Evolutionary conservation across 768 basidiomycete species (phyloP).

Genomic region (Xanthoconium stramineum): DNA sequence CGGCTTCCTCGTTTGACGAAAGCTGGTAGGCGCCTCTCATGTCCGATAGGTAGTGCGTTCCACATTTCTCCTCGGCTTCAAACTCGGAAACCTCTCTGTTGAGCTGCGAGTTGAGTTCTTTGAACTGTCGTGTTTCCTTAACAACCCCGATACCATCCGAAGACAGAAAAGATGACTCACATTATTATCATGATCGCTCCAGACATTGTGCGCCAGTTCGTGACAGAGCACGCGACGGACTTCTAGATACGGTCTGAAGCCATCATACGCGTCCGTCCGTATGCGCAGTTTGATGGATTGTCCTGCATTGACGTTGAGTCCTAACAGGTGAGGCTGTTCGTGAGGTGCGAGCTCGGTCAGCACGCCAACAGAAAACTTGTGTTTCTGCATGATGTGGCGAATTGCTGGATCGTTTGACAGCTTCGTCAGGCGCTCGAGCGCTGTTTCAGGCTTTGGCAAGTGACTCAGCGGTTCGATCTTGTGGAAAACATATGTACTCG

Average conservation of each 20-base stretch:
- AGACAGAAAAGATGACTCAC: constrained; percentile 38
- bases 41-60: constrained; percentile 50
- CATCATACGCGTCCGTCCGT: constrained; percentile 69
- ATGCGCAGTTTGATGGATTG: constrained; percentile 64
- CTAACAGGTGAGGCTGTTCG: constrained; percentile 66
- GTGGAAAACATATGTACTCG: constrained; percentile 60
- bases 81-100: constrained; percentile 71
- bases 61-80: constrained; percentile 49
- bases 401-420: constrained; percentile 72
- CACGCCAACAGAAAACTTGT: constrained; percentile 63
- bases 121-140: constrained; percentile 44
- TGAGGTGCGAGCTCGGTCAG: constrained; percentile 79
- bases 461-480: constrained; percentile 57
- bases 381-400: constrained; percentile 64
- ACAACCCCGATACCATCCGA: background rate
- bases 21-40: constrained; percentile 46
- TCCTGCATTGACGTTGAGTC: constrained; percentile 63
- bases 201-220: constrained; percentile 74
- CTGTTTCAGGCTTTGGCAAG: constrained; percentile 60
- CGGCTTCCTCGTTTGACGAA: constrained; percentile 53
- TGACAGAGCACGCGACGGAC: constrained; percentile 71
- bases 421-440: constrained; percentile 50
- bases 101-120: constrained; percentile 68
- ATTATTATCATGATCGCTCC: constrained; percentile 69
- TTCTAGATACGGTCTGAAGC: constrained; percentile 64